Percentiles rank a stretch among this genome's conserved stretches.
These are phyloP conservation scores for Salvia rosmarinus DNA, from an alignment of 257 asterid species.

Conservation along the genomic window DNA sequence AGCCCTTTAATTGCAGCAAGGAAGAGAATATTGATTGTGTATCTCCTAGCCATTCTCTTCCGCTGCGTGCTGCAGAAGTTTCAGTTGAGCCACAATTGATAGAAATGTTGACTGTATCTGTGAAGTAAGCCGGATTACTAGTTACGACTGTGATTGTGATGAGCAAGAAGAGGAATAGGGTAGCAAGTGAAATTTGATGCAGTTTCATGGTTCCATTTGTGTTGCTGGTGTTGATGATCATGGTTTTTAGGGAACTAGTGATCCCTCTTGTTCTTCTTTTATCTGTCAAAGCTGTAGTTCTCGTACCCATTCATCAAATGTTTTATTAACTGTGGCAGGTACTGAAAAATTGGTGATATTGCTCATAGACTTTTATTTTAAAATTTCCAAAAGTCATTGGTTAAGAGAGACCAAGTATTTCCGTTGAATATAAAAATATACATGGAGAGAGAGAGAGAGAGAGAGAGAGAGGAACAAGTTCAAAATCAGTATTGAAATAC, in stretches of 20 bases:
- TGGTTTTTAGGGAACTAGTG: neutral
- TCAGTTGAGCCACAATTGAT: slow-evolving; percentile 45
- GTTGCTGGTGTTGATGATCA: neutral
- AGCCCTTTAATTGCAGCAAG: slow-evolving; percentile 41
- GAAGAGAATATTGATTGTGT: slow-evolving; percentile 15
- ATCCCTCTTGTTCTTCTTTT: neutral
- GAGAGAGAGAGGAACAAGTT: no score
- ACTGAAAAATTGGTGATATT: no score
- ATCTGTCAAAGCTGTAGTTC: neutral
- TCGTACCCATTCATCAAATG: neutral
- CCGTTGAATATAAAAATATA: neutral
- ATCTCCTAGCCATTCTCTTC: slow-evolving; percentile 58
- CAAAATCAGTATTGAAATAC: no score
- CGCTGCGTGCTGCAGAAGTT: slow-evolving; percentile 37
- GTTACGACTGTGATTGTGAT: slow-evolving; percentile 9
- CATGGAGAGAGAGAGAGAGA: no score
- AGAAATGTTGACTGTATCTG: slow-evolving; percentile 30
- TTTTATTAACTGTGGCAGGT: neutral
- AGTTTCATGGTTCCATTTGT: slow-evolving; percentile 3
- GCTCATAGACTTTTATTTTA: no score
- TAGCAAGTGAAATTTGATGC: slow-evolving; percentile 7
- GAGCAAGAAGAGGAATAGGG: slow-evolving; percentile 13
- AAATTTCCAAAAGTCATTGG: neutral
- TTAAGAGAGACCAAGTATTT: neutral
- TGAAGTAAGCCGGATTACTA: slow-evolving; percentile 14